Evolutionary conservation across 768 basidiomycete genomes (phyloP).

Genomic region (Lepiota venenata): DNA sequence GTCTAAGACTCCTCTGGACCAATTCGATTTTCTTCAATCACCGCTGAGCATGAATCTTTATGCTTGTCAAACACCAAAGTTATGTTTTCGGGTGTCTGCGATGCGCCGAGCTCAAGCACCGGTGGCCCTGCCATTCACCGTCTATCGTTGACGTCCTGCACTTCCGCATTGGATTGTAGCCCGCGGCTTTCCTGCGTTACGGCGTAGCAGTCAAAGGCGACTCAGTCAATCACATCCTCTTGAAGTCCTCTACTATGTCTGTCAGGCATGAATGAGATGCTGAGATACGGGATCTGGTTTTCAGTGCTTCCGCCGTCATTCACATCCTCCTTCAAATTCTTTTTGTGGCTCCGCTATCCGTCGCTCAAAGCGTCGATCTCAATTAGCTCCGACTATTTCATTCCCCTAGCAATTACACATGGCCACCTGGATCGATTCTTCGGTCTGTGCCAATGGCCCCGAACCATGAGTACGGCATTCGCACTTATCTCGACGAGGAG

Average conservation of each 20-base stretch:
- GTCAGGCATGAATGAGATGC: too few relatives aligned
- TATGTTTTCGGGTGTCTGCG: too few relatives aligned
- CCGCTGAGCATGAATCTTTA: too few relatives aligned
- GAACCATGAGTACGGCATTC: neutral
- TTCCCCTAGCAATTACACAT: slow-evolving; percentile 9
- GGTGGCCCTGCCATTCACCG: too few relatives aligned
- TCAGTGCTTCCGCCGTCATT: too few relatives aligned
- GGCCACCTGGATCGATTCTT: slow-evolving; percentile 4
- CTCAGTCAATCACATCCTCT: slow-evolving; percentile 20
- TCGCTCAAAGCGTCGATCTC: slow-evolving; percentile 15
- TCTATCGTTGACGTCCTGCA: too few relatives aligned
- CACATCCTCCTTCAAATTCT: neutral
- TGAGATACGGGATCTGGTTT: too few relatives aligned
- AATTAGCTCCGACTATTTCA: slow-evolving; percentile 16
- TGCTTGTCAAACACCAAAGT: too few relatives aligned
- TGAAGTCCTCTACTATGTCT: slow-evolving; percentile 14
- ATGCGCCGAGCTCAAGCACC: too few relatives aligned
- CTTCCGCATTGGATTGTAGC: too few relatives aligned
- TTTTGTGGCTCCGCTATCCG: slow-evolving; percentile 14
- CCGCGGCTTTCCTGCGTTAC: neutral
- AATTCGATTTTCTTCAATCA: too few relatives aligned
- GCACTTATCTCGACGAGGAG: slow-evolving; percentile 18
- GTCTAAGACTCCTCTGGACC: too few relatives aligned
- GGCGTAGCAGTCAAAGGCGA: slow-evolving; percentile 10
- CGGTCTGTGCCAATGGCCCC: neutral